Evolutionary conservation across 2,329 filamentous ascomycete genomes (phyloP), one percentile per base, ranked within the genome.

Genomic region (Aciculosporium take): DNA sequence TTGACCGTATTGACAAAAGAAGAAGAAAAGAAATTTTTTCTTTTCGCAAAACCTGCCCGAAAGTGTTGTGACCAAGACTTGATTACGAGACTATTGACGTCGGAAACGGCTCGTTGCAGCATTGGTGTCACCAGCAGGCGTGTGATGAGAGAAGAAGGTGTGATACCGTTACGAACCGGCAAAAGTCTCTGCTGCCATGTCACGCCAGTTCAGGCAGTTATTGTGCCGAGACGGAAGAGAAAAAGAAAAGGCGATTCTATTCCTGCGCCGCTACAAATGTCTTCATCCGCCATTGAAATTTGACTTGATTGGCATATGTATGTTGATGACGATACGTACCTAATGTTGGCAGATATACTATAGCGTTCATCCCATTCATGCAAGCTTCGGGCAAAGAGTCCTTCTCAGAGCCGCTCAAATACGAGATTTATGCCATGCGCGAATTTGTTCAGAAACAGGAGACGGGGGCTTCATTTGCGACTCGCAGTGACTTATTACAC

Each of bases 81-180:
- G 44, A 57, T 57, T 61, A 58, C 59, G 56, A 62, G 56, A 51
- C 49, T 53, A 49, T 59, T 56, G 50, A 57, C 55, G 56, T 58
- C 50, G 53, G 51, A 56, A 48, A 48, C 51, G 58, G 60, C 53
- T 50, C 42, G 47, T 48, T 48, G 49, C 56, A 58, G 53, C 37
- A 20, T 46, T 45, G 34, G 55, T 59, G 55, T 53, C 45, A 58
- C 33, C 20, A 13, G 12, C n/a, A n/a, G n/a, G n/a, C 13, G 27
- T 20, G 27, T 20, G 27, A 37, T 25, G 28, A 25, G 15, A n/a
- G 27, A 37, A 20, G 28, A 25, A 10, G 27, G 27, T 29, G 28
- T 31, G 25, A 15, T 25, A 23, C 21, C n/a, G 9, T 29, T 13
- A 15, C 27, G 10, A n/a, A 24, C 7, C 27, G 8, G 23, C 13